These are phyloP conservation scores for Ambrosiella beaveri DNA, from an alignment of 2,329 filamentous ascomycete species.

Conservation along the genomic window DNA sequence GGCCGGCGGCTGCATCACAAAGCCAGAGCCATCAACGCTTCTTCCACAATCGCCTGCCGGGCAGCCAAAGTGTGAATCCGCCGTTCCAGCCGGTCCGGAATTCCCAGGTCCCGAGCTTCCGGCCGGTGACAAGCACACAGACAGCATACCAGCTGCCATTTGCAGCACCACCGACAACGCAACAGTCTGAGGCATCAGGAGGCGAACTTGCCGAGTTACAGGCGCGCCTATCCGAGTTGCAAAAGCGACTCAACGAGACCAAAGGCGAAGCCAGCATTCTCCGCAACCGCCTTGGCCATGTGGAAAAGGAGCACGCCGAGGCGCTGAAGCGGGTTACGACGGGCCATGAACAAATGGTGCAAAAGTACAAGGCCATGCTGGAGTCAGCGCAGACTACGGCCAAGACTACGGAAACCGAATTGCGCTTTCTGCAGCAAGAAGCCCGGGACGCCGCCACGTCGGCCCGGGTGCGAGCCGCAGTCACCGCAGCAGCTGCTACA, in stretches of 20 bases:
- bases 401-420: conserved; percentile 33
- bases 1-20: background rate
- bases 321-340: conserved; percentile 35
- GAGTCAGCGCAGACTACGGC: conserved; percentile 40
- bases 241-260: conserved; percentile 42
- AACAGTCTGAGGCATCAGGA: too few relatives aligned
- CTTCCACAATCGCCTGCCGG: background rate
- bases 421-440: conserved; percentile 57
- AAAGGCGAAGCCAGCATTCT: conserved; percentile 59
- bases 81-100: conserved; percentile 6
- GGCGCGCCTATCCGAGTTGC: conserved; percentile 34
- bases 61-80: background rate
- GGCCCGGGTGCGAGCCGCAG: conserved; percentile 14
- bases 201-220: conserved; percentile 30
- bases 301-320: conserved; percentile 42
- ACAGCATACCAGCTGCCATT: too few relatives aligned
- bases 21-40: background rate
- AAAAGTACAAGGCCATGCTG: conserved; percentile 23
- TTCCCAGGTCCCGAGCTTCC: background rate
- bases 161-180: too few relatives aligned
- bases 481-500: background rate
- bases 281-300: conserved; percentile 50
- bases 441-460: conserved; percentile 36
- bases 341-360: conserved; percentile 44
- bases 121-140: background rate